phyloP scores from a whole-genome alignment of 192 early-diverging fungal species.

The Podila epigama region DNA sequence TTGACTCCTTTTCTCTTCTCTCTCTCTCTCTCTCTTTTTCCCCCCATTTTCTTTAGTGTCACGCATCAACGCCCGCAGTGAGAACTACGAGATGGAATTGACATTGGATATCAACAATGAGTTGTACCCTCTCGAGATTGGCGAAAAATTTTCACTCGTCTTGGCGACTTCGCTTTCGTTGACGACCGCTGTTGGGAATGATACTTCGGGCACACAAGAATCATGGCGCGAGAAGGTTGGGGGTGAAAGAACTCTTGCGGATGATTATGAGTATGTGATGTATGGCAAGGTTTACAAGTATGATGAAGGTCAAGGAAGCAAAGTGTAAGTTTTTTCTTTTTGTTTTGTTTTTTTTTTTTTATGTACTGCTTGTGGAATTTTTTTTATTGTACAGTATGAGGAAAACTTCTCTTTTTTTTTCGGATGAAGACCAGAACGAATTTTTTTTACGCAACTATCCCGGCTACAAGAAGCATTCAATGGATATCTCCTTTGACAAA shows the following conservation, averaged over 20 bases:
- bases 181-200: constrained; percentile 55
- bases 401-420: no score
- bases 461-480: no score
- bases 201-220: constrained; percentile 63
- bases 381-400: no score
- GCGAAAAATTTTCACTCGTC: constrained; percentile 85
- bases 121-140: constrained; percentile 86
- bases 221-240: constrained; percentile 74
- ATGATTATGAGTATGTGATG: constrained; percentile 99
- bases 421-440: no score
- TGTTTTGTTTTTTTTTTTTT: not conserved
- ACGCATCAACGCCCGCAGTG: constrained; percentile 80
- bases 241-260: constrained; percentile 80
- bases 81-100: constrained; percentile 89
- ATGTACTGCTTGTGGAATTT: not conserved
- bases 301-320: constrained; percentile 79
- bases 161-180: constrained; percentile 82
- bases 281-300: constrained; percentile 96
- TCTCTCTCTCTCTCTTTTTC: not conserved
- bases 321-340: constrained; percentile 62
- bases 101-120: constrained; percentile 96
- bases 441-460: no score
- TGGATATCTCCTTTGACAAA: no score
- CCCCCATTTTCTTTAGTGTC: constrained; percentile 69
- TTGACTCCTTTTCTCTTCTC: no score